phyloP scores from a whole-genome alignment of 306 rosid species.

The Chamaecrista fasciculata region DNA sequence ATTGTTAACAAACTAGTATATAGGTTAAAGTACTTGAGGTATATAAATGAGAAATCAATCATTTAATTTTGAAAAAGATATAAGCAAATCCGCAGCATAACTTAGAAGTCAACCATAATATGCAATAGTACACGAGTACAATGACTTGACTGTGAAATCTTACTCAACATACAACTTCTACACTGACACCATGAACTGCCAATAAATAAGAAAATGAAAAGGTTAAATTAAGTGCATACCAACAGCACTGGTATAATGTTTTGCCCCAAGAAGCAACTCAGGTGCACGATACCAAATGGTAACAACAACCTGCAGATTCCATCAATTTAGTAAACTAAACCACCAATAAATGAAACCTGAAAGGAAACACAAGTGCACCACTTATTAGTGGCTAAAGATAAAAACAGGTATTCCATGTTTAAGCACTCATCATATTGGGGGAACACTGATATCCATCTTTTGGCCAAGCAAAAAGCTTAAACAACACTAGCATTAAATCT shows the following conservation, averaged over 20 bases:
- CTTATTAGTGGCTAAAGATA: conserved; percentile 4
- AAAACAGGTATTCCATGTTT: conserved; percentile 9
- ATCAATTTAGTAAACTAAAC: conserved; percentile 26
- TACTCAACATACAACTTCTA: background rate
- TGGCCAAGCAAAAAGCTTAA: background rate
- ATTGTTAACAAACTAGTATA: conserved; percentile 1
- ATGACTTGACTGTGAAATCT: conserved; percentile 15
- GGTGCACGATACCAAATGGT: conserved; percentile 99
- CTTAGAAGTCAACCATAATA: conserved; percentile 5
- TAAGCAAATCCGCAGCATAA: background rate
- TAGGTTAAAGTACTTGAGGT: conserved; percentile 15
- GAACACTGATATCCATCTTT: conserved; percentile 22
- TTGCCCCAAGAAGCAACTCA: conserved; percentile 98
- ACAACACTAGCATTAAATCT: background rate
- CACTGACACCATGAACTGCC: background rate
- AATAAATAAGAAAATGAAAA: conserved; percentile 9
- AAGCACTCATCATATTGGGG: conserved; percentile 11
- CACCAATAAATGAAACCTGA: conserved; percentile 20
- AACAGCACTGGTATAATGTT: conserved; percentile 98
- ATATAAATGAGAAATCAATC: conserved; percentile 13
- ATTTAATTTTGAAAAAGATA: background rate
- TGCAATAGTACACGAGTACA: conserved; percentile 12
- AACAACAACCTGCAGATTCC: conserved; percentile 79
- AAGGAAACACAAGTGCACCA: background rate
- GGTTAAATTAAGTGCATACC: conserved; percentile 57